Base-by-base conservation (phyloP, 2,329 filamentous ascomycete species). In the Penicillium sp. region DNA sequence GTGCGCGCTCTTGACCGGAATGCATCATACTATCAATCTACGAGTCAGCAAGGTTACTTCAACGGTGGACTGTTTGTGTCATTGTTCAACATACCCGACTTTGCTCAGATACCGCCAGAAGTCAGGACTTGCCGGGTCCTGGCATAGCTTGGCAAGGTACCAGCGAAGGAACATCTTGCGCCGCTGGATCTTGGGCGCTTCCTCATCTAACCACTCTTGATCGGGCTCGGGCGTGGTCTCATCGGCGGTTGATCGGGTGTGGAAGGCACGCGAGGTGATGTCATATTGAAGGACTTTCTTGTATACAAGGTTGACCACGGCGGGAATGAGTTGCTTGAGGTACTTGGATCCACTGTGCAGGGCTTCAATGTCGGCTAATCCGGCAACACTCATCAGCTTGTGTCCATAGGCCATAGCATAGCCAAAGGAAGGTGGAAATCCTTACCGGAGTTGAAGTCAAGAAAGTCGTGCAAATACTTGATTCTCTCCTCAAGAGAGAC, bases 101-200 rank as follows among this genome's bases (percentile, higher is more conserved):
- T 93, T 93, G 78, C 93, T 89, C 48, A 94, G 80, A 72, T 94
- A 94, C 70, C 90, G 86, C 90, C 91, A 94, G 74, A 92, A 92
- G 63, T 91, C 87, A 83, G 91, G 87, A 65, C 85, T 86, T 54
- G 85, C 87, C 0, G 89, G 89, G 70, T 93, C 90, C 5, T 87
- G 88, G 75, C 90, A 92, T 40, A 94, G 79, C 74, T 88, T 90
- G 61, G 84, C 86, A 35, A 94, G 80, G 67, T 93, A 94, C 56
- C 89, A 90, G n/a, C 89, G 81, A 55, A 85, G 75, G 71, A 93
- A 93, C 82, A 90, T 88, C 80, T 93, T 93, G 64, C 91, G 84
- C 71, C 92, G 85, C 67, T 88, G 76, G 65, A 94, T 92, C 74
- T 92, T 89, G 1, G 89, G 89, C 65, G 87, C 89, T 64, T 89